A percentile compares a stretch with the other conserved stretches of the same genome.
These are phyloP conservation scores for Trichoderma sp. DNA, from an alignment of 2,329 filamentous ascomycete genomes.

Conservation along the genomic window DNA sequence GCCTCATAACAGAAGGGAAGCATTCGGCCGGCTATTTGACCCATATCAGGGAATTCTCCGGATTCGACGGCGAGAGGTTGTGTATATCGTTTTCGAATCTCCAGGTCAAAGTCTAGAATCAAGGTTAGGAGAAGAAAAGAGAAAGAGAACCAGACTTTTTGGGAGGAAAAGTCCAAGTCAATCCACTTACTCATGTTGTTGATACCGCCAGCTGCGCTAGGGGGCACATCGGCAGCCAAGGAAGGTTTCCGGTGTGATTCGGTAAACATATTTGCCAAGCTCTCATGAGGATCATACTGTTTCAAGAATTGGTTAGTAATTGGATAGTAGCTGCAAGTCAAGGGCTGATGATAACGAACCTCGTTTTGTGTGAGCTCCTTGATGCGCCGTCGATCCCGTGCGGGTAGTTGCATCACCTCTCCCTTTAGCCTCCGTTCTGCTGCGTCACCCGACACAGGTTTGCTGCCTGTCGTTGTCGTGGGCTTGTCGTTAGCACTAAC, in stretches of 20 bases:
- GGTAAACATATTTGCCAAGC: conserved; percentile 50
- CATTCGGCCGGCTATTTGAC: conserved; percentile 63
- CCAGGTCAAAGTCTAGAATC: conserved; percentile 60
- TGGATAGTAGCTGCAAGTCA: not conserved
- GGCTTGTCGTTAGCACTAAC: conserved; percentile 71
- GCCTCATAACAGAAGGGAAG: conserved; percentile 67
- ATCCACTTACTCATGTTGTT: conserved; percentile 71
- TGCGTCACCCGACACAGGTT: conserved; percentile 64
- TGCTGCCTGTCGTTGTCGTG: conserved; percentile 53
- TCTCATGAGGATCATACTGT: conserved; percentile 56
- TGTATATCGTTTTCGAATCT: conserved; percentile 64
- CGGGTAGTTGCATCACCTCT: conserved; percentile 69
- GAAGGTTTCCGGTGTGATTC: conserved; percentile 49
- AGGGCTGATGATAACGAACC: conserved; percentile 41
- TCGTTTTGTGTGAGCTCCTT: conserved; percentile 64
- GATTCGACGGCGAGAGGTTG: conserved; percentile 65
- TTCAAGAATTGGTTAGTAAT: conserved; percentile 23
- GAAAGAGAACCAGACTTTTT: not conserved
- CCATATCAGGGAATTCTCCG: conserved; percentile 66
- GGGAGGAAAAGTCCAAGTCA: not conserved
- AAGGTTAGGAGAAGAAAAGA: conserved; percentile 22
- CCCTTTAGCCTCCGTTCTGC: conserved; percentile 64
- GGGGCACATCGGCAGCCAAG: conserved; percentile 59
- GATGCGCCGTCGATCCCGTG: conserved; percentile 62
- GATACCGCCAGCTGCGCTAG: conserved; percentile 66